Conservation (phyloP, 2,329 filamentous ascomycete genomes). For the Fusarium sp. region DNA sequence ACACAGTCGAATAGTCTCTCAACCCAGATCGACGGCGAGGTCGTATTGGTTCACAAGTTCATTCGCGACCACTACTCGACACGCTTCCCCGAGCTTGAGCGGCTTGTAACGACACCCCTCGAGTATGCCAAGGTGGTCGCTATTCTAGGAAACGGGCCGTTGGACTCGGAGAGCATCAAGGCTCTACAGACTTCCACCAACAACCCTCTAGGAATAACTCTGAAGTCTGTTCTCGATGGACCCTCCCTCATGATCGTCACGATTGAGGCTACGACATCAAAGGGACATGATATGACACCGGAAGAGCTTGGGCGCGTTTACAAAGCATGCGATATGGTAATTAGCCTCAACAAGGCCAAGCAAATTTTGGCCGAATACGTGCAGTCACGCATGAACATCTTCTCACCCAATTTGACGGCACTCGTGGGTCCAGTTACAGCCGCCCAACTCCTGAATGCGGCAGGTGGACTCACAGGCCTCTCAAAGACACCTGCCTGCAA, state of each 20-base stretch:
- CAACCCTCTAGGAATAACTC: constrained; percentile 80
- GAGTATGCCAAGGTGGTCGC: constrained; percentile 96
- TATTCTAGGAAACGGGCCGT: constrained; percentile 91
- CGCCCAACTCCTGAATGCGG: constrained; percentile 95
- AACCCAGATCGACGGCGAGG: constrained; percentile 92
- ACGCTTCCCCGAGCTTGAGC: constrained; percentile 92
- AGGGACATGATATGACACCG: constrained; percentile 81
- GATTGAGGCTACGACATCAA: constrained; percentile 91
- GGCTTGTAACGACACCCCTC: constrained; percentile 88
- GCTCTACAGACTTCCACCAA: constrained; percentile 79
- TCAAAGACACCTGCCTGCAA: constrained; percentile 96
- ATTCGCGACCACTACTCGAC: constrained; percentile 95
- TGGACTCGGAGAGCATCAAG: constrained; percentile 86
- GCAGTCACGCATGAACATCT: constrained; percentile 95
- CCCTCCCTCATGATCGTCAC: constrained; percentile 96
- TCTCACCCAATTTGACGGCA: constrained; percentile 92
- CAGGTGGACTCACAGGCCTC: constrained; percentile 87
- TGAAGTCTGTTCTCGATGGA: constrained; percentile 86
- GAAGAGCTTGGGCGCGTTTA: constrained; percentile 80
- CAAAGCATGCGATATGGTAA: constrained; percentile 86
- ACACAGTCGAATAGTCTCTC: constrained; percentile 91
- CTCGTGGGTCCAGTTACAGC: constrained; percentile 93
- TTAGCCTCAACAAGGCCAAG: constrained; percentile 90
- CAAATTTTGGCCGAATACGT: constrained; percentile 91
- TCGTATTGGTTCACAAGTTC: constrained; percentile 94